phyloP scores from a whole-genome alignment of 176 grass and related monocot species.

The Bonia amplexicaulis region DNA sequence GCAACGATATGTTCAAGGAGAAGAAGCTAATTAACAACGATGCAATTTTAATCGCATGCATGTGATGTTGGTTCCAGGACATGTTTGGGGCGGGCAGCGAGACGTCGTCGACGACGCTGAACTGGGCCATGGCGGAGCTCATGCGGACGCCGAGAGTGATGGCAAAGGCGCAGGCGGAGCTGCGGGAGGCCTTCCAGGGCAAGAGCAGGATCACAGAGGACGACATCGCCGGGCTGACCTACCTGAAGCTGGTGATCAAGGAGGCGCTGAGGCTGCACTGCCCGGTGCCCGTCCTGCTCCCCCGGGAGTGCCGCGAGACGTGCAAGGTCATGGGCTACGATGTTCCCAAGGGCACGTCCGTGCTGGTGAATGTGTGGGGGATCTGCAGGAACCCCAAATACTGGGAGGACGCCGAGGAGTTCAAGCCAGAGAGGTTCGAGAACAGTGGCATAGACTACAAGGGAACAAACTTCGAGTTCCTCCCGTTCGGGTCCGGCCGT shows the following conservation, averaged over 20 bases:
- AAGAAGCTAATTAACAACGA: neutral
- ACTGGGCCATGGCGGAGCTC: slow-evolving; percentile 12
- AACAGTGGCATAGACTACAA: neutral
- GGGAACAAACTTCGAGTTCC: neutral
- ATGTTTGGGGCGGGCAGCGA: slow-evolving; percentile 4
- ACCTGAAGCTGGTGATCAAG: neutral
- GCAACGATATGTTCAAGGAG: neutral
- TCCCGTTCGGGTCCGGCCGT: neutral
- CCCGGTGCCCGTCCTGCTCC: neutral
- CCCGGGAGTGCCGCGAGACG: neutral
- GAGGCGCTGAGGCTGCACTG: neutral
- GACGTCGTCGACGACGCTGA: neutral
- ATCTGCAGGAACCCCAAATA: neutral
- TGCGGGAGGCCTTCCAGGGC: neutral
- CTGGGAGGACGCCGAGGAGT: neutral
- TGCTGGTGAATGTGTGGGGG: neutral
- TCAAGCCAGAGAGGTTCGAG: slow-evolving; percentile 23
- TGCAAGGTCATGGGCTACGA: slow-evolving; percentile 28
- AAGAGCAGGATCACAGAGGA: neutral
- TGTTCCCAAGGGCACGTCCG: neutral
- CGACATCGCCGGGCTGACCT: neutral
- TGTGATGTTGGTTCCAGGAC: neutral
- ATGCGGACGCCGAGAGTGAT: neutral
- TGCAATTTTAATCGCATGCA: neutral
- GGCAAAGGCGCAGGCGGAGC: neutral